These are phyloP conservation scores for Talaromyces atroroseus DNA, from an alignment of 2,329 filamentous ascomycete genomes.

Conservation along the genomic window DNA sequence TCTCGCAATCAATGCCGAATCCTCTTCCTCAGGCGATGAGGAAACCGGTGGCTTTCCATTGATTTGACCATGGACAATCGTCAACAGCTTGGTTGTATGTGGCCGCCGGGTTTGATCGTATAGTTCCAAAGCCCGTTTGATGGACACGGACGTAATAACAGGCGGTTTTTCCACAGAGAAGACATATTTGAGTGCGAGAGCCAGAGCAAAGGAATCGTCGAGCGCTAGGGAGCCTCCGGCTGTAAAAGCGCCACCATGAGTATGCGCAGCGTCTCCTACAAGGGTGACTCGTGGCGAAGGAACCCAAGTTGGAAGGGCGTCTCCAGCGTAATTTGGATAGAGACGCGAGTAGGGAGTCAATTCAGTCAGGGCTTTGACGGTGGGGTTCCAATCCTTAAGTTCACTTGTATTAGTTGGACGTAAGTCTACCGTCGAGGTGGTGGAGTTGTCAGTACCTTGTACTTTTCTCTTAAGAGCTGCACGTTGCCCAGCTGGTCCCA, in stretches of 20 bases:
- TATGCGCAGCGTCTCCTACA: constrained; percentile 27
- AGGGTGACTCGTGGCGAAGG: constrained; percentile 28
- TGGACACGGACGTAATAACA: constrained; percentile 4
- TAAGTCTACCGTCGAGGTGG: background rate
- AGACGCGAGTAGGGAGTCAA: constrained; percentile 37
- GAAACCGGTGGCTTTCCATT: constrained; percentile 9
- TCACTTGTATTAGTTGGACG: background rate
- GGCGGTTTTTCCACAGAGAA: constrained; percentile 20
- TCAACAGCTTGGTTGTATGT: constrained; percentile 39
- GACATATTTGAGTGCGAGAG: constrained; percentile 34
- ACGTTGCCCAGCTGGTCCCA: constrained; percentile 41
- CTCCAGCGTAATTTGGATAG: constrained; percentile 42
- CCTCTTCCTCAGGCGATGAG: constrained; percentile 25
- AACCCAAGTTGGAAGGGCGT: constrained; percentile 39
- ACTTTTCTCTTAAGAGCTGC: constrained; percentile 29
- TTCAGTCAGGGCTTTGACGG: constrained; percentile 36
- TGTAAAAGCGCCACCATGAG: constrained; percentile 27
- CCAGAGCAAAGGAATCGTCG: constrained; percentile 38
- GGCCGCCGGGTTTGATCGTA: constrained; percentile 43
- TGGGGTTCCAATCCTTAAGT: constrained; percentile 41
- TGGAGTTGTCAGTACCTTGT: constrained; percentile 14
- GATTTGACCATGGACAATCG: constrained; percentile 30
- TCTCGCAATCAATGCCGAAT: constrained; percentile 32
- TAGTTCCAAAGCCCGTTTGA: constrained; percentile 30
- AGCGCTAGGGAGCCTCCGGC: constrained; percentile 27